Evolutionary conservation across 441 rosid genomes (phyloP).

Genomic region (Viola pubescens): DNA sequence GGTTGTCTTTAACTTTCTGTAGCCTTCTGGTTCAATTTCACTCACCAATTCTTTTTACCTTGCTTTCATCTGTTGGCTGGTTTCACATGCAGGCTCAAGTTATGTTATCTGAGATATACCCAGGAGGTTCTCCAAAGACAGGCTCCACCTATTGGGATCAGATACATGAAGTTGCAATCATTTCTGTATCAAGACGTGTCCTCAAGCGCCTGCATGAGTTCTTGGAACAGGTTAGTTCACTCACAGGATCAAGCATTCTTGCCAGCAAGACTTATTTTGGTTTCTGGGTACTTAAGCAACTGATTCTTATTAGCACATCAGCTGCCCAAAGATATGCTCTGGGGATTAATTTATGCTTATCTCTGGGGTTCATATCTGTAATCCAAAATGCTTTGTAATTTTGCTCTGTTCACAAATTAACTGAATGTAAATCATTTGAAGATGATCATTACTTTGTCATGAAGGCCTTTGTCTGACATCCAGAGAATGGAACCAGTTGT

Average conservation of each 20-base stretch:
- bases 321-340: not conserved
- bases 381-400: not conserved
- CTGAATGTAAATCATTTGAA: not conserved
- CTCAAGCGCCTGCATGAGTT: constrained; percentile 78
- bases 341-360: not conserved
- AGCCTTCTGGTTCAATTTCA: not conserved
- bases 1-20: not conserved
- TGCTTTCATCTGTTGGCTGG: constrained; percentile 2
- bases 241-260: constrained; percentile 7
- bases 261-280: not conserved
- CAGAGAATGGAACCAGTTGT: too few species aligned
- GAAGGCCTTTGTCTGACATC: too few species aligned
- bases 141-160: constrained; percentile 94
- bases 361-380: not conserved
- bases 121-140: constrained; percentile 90
- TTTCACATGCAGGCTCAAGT: constrained; percentile 63
- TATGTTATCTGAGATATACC: constrained; percentile 93
- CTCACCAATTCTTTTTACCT: not conserved
- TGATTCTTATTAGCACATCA: not conserved
- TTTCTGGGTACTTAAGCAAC: not conserved
- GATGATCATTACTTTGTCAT: too few species aligned
- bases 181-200: constrained; percentile 70
- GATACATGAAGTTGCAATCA: constrained; percentile 76
- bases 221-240: constrained; percentile 64
- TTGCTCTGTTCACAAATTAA: not conserved